These are phyloP conservation scores for Limonomyces culmigenus DNA, from an alignment of 1,284 basidiomycete species.

Conservation along the genomic window DNA sequence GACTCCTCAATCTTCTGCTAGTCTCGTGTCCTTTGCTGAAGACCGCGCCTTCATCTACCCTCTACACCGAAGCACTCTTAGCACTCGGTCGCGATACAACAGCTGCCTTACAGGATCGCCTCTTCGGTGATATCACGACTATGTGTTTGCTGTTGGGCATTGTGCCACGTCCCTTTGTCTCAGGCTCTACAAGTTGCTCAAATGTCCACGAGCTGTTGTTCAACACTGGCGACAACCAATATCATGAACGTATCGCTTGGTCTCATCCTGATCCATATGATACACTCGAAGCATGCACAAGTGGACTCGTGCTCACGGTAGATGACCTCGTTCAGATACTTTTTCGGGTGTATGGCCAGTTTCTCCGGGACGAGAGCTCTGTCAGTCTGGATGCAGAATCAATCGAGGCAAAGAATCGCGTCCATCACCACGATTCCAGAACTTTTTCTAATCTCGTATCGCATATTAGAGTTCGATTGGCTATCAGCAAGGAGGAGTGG, in stretches of 20 bases:
- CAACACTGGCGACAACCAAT: conserved; percentile 15
- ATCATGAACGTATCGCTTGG: conserved; percentile 26
- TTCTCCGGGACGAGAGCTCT: no score
- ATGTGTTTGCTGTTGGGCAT: conserved; percentile 25
- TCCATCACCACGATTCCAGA: no score
- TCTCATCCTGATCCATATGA: conserved; percentile 17
- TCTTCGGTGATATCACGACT: conserved; percentile 22
- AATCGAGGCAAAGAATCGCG: no score
- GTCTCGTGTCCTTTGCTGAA: conserved; percentile 20
- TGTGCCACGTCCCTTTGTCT: conserved; percentile 21
- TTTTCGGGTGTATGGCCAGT: no score
- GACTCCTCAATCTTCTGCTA: conserved; percentile 30
- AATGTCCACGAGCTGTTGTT: conserved; percentile 23
- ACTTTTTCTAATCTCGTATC: no score
- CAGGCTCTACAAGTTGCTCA: conserved; percentile 23
- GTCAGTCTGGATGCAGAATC: no score
- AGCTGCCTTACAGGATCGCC: conserved; percentile 15
- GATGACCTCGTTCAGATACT: no score
- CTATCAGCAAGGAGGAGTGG: no score
- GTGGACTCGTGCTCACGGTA: no score
- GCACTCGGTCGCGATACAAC: conserved; percentile 11
- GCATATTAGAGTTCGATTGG: no score
- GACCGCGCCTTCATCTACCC: conserved; percentile 10
- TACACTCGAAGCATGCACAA: not conserved
- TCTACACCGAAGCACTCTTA: conserved; percentile 28